Evolutionary conservation across 192 early-diverging fungal genomes (phyloP), one percentile per base, ranked within the genome.

Genomic region (Umbelopsis ramanniana): DNA sequence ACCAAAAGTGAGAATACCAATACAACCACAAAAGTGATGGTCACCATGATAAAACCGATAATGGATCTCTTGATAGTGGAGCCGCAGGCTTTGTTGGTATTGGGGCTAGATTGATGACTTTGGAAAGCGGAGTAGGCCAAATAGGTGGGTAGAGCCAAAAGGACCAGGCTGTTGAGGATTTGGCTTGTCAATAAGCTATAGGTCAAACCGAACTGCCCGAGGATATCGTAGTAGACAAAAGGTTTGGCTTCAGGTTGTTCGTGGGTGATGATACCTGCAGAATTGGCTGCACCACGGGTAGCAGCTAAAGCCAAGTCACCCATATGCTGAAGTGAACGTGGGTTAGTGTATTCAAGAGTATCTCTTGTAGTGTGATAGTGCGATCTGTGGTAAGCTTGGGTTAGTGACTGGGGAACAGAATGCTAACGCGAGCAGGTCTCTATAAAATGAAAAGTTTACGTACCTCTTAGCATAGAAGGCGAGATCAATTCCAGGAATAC

Each of bases 311-410:
- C 81, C 26, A 84, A 84, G 23, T 70, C 67, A n/a, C 91, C 91
- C 91, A 92, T 90, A 76, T 88, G 87, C 29, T 89, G 86, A 14
- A 92, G 73, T 21, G 87, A 85, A 4, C 71, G 79, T 0, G 79
- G 68, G 0, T 86, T 86, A 6, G 81, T 87, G 21, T 87, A 80
- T 21, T 77, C 79, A 15, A 81, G 35, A 67, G 81, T 85, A 67
- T 92, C 91, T 63, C 82, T 79, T 45, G 78, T 74, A 3, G 91
- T 86, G 72, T 92, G 91, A 54, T 92, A 92, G 23, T 89, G 81
- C 19, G 82, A 85, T 74, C 91, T 82, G 69, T 81, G 82, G 66
- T 84, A 26, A 29, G 26, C 29, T 22, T 29, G 0, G 19, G 10
- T 29, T 15, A 29, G 21, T 55, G 53, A 12, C 5, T 12, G 5